Base-by-base conservation (phyloP, 176 grass and related monocot genomes). In the Saccharum spontaneum region DNA sequence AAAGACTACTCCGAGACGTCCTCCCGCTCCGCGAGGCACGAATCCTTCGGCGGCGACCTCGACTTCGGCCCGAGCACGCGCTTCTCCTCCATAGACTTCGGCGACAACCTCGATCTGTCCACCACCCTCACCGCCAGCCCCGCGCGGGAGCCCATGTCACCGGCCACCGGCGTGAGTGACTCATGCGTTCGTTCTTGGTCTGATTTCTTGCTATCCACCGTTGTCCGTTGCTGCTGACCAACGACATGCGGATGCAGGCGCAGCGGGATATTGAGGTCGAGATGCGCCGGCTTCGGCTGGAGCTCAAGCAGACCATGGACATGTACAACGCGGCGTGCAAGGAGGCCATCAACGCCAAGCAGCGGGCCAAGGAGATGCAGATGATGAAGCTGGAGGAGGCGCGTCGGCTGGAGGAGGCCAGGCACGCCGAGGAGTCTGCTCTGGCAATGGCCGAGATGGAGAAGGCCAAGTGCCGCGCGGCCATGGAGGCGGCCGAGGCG, bases 261-360 rank as follows among this genome's bases (percentile, higher is more conserved):
- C 88, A 91, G 16, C 86, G 88, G 20, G 93, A 95, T 16, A 43
- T 94, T 38, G 93, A 95, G 86, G 39, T 52, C 18, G 97, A 98
- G 80, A 94, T 98, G 97, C 91, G 90, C 44, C 94, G 91, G 64
- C 79, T 98, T 61, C 86, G 85, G 59, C 86, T 95, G 44, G 97
- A 95, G 86, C 87, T 98, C 30, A 92, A 88, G 93, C 93, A 98
- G 87, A 98, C 93, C 6, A 98, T 95, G 93, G 91, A 90, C 83
- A 98, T 98, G 97, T 98, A 98, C 88, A 95, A 87, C 46, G 89
- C 91, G 33, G 97, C 97, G 65, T 98, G 97, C 97, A 89, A 86
- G 67, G 93, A 98, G 75, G 93, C 93, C 34, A 89, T 98, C 84
- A 78, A 77, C 14, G 89, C 91, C 2, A 98, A 95, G 81, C 91